A percentile compares a stretch with the other conserved stretches of the same genome.
Evolutionary conservation across 2,329 filamentous ascomycete genomes (phyloP).

Genomic region (Cladophialophora carrionii): DNA sequence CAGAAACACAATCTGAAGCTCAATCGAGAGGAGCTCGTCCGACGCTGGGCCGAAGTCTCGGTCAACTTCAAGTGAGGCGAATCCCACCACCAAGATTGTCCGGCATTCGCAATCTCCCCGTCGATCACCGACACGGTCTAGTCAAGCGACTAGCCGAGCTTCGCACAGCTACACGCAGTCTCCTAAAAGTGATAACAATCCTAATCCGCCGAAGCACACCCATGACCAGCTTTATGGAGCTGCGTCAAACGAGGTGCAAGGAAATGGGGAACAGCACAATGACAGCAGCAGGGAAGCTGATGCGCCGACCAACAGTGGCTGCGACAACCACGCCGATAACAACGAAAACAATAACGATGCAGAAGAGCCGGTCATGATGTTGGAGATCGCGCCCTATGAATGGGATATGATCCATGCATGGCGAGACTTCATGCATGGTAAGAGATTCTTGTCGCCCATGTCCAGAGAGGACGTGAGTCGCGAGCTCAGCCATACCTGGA

Average conservation of each 20-base stretch:
- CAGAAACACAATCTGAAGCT: not conserved
- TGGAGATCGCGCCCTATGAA: not conserved
- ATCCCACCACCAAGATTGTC: too few relatives aligned
- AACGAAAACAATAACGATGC: not conserved
- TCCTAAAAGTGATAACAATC: not conserved
- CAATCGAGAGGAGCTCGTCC: not conserved
- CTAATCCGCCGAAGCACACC: not conserved
- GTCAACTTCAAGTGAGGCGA: not conserved
- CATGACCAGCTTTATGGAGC: not conserved
- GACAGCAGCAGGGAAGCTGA: not conserved
- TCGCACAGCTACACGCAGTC: not conserved
- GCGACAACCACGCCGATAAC: not conserved
- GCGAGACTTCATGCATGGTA: not conserved
- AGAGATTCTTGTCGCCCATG: not conserved
- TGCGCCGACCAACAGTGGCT: not conserved
- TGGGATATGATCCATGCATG: not conserved
- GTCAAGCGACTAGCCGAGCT: not conserved
- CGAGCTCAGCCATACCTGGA: not conserved
- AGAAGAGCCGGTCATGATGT: not conserved
- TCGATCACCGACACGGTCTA: not conserved
- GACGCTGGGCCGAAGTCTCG: not conserved
- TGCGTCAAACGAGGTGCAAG: not conserved
- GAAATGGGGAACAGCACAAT: not conserved
- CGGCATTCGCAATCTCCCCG: too few relatives aligned
- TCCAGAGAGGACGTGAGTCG: not conserved